phyloP scores from a whole-genome alignment of 495 filamentous ascomycete species.

The Talaromyces ruber region DNA sequence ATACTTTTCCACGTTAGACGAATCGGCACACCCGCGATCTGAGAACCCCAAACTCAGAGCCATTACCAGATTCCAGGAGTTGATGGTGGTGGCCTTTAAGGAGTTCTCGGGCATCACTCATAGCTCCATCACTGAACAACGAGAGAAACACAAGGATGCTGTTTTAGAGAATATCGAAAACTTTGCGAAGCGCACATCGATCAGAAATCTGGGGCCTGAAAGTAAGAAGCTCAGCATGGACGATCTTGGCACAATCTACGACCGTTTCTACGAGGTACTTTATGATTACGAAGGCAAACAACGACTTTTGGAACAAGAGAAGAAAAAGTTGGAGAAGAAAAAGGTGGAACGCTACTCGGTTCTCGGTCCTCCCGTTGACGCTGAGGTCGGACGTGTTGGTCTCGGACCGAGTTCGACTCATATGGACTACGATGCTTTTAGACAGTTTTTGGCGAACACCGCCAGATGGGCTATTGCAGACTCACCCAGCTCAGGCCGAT shows the following conservation, averaged over 20 bases:
- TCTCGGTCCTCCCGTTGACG: conserved; percentile 28
- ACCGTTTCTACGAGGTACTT: conserved; percentile 81
- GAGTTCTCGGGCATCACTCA: conserved; percentile 96
- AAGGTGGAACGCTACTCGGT: conserved; percentile 41
- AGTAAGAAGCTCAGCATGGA: conserved; percentile 80
- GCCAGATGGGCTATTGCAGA: conserved; percentile 89
- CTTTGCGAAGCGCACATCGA: conserved; percentile 93
- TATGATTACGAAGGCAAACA: conserved; percentile 85
- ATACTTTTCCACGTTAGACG: conserved; percentile 88
- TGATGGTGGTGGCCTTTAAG: conserved; percentile 98
- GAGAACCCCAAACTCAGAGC: conserved; percentile 88
- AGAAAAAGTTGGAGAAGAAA: conserved; percentile 50
- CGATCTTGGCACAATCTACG: conserved; percentile 82
- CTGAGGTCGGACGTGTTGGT: conserved; percentile 67
- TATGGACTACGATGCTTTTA: conserved; percentile 95
- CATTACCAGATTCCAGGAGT: conserved; percentile 91
- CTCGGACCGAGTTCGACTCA: conserved; percentile 77
- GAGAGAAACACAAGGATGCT: conserved; percentile 82
- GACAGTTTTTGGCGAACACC: conserved; percentile 84
- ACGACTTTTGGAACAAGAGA: conserved; percentile 63
- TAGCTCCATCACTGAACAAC: conserved; percentile 78
- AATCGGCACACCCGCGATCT: conserved; percentile 90
- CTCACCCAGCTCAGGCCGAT: conserved; percentile 49
- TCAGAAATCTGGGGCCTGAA: conserved; percentile 90
- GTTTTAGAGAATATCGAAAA: conserved; percentile 92